These are phyloP conservation scores for Trebouxia gelatinosa DNA, from an alignment of 163 green algal species.

Conservation along the genomic window DNA sequence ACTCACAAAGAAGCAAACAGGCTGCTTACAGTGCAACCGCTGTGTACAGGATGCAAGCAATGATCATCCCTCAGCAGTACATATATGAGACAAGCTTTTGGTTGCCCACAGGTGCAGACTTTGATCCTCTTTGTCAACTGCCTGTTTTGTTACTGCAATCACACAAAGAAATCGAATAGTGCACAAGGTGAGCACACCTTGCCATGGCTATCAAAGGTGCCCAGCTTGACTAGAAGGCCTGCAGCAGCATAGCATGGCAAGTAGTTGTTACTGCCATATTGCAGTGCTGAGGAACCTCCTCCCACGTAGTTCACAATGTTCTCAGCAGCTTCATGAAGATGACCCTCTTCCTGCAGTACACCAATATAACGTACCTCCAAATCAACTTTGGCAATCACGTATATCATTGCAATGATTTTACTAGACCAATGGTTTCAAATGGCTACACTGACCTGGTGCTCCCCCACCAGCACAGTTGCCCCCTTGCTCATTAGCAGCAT, in stretches of 20 bases:
- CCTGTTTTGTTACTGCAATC: neutral
- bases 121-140: no score
- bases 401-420: constrained; percentile 14
- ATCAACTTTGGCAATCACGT: neutral
- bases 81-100: neutral
- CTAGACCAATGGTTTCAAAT: neutral
- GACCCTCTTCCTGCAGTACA: constrained; percentile 22
- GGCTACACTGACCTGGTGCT: constrained; percentile 11
- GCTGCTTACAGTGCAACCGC: constrained; percentile 1
- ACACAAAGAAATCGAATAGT: neutral
- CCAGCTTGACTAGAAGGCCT: constrained; percentile 19
- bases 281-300: constrained; percentile 18
- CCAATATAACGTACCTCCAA: neutral
- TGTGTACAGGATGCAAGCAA: neutral
- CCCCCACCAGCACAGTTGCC: constrained; percentile 18
- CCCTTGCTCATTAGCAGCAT: constrained; percentile 11
- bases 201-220: neutral
- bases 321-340: constrained; percentile 17
- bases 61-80: neutral
- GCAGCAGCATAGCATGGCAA: constrained; percentile 24
- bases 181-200: neutral
- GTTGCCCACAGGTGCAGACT: neutral
- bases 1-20: neutral
- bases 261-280: constrained; percentile 7
- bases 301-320: constrained; percentile 14